Evolutionary conservation across 345 rosid genomes (phyloP), one percentile per base, ranked within the genome.

Genomic region (Rhodomyrtus tomentosa): DNA sequence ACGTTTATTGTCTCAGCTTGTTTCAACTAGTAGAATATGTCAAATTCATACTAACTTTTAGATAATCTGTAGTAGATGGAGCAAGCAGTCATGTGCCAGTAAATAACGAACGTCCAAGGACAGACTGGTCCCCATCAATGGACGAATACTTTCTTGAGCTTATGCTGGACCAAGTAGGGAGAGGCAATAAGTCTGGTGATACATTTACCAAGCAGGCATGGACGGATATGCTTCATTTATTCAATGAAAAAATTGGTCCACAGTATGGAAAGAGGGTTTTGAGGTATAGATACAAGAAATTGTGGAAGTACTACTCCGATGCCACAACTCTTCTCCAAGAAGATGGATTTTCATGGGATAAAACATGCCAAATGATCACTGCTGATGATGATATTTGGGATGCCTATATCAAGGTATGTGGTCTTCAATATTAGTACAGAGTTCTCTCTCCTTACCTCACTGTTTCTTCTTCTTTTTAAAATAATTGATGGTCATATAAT

Each of bases 321-420:
- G 83, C 92, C 87, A 90, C 85, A 54, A 83, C 68, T 87, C 87
- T 94, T 83, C 87, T 93, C 74, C 89, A 88, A 84, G 90, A 91
- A 87, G 86, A 89, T 51, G 95, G 94, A 16, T 96, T 96, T 88
- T 90, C 92, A 13, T 96, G 99, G 99, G 98, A 96, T 86, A 92
- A 90, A 81, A 86, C 85, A 40, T 90, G 55, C 52, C 91, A 89
- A 82, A 92, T 91, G 94, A 87, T 94, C 32, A 83, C 82, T 82
- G 96, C 96, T 2, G 89, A 90, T 58, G 92, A 92, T 92, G 89
- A 81, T 54, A 89, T 92, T 89, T 95, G 98, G 99, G 93, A 94
- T 88, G 81, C 92, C 84, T 92, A 93, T 87, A 89, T 90, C 85
- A 96, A 93, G 96, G 99, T 91, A 88, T 4, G 3, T 24, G 18